These are phyloP conservation scores for Scheffersomyces coipomensis DNA, from an alignment of 805 yeast species.

Conservation along the genomic window DNA sequence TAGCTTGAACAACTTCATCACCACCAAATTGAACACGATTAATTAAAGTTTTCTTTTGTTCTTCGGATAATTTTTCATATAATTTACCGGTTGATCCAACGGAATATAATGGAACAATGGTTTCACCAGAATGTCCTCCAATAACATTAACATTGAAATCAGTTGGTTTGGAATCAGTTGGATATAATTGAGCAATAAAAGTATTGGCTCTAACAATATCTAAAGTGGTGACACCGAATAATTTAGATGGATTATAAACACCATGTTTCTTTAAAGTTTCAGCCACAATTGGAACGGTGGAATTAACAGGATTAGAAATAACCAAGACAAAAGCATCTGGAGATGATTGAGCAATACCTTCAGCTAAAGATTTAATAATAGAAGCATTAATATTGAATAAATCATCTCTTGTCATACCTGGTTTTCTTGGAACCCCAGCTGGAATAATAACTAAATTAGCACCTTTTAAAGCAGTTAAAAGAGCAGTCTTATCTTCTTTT, in stretches of 20 bases:
- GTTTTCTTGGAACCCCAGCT: slow-evolving; percentile 92
- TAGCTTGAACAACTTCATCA: slow-evolving; percentile 85
- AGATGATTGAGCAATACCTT: slow-evolving; percentile 68
- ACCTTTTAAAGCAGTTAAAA: slow-evolving; percentile 43
- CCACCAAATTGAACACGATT: slow-evolving; percentile 93
- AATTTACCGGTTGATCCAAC: slow-evolving; percentile 31
- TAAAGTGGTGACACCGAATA: slow-evolving; percentile 87
- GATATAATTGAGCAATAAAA: slow-evolving; percentile 59
- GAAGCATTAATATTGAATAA: slow-evolving; percentile 81
- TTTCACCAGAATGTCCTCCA: slow-evolving; percentile 96
- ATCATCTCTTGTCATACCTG: slow-evolving; percentile 93
- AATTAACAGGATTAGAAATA: slow-evolving; percentile 92
- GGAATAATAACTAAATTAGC: slow-evolving; percentile 59
- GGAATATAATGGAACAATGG: slow-evolving; percentile 84
- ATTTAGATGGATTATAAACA: slow-evolving; percentile 65
- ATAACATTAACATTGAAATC: slow-evolving; percentile 68
- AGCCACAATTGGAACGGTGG: slow-evolving; percentile 87
- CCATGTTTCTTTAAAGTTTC: slow-evolving; percentile 70
- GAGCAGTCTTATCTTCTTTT: slow-evolving; percentile 45
- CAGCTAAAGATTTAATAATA: slow-evolving; percentile 71
- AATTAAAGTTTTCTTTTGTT: slow-evolving; percentile 63
- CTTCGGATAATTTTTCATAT: slow-evolving; percentile 50
- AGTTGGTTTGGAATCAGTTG: slow-evolving; percentile 45
- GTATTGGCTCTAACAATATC: slow-evolving; percentile 88
- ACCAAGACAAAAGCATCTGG: slow-evolving; percentile 77